These are phyloP conservation scores for Aspergillus versicolor DNA, from an alignment of 2,329 filamentous ascomycete species.

Conservation along the genomic window DNA sequence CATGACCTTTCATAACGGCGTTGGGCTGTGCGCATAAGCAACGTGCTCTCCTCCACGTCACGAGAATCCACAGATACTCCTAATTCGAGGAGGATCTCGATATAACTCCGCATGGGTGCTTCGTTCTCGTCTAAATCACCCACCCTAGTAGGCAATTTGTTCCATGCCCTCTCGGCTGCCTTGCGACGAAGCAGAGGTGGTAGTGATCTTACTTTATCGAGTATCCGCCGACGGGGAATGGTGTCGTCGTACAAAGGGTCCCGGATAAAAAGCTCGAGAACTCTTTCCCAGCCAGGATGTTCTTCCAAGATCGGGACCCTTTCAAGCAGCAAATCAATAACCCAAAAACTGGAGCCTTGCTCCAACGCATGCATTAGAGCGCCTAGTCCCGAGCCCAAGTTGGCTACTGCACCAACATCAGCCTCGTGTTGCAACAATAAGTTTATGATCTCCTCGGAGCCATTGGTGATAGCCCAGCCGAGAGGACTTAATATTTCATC, in stretches of 20 bases:
- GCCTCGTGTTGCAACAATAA: background rate
- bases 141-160: too few species aligned
- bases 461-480: background rate
- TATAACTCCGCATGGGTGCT: too few species aligned
- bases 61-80: background rate
- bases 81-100: too few species aligned
- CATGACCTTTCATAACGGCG: too few species aligned
- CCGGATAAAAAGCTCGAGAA: too few species aligned
- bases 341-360: background rate
- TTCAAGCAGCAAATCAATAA: background rate
- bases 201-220: background rate
- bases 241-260: too few species aligned
- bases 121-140: too few species aligned
- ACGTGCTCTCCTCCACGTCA: background rate
- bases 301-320: background rate
- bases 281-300: background rate
- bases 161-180: too few species aligned
- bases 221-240: background rate
- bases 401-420: background rate
- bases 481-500: background rate
- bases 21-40: too few species aligned
- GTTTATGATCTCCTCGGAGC: background rate
- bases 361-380: background rate
- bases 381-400: accelerated
- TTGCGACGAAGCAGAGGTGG: background rate